Base-by-base conservation (phyloP, 2,329 filamentous ascomycete species). In the Penicillium sp. region DNA sequence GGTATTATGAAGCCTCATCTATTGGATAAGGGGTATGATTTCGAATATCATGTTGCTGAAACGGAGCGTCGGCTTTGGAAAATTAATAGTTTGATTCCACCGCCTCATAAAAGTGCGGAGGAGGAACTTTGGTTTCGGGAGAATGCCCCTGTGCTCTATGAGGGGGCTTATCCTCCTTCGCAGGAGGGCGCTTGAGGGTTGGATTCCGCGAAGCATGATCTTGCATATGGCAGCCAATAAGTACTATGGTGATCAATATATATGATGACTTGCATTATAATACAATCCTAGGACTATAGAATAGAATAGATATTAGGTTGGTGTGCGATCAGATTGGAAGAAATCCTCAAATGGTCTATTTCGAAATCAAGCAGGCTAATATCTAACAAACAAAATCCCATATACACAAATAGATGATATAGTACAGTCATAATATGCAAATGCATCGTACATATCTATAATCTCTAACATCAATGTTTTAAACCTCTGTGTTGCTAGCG, bases 401-500 rank as follows among this genome's bases (percentile, higher is more conserved):
- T 49, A 49, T 45, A 53, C 21, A 52, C 40, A 45, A 21, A 30
- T 32, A 7, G 20, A 43, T 39, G 42, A 43, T 29, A 42, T 21
- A 43, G 12, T 52, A 47, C 37, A 49, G 9, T 15, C 27, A 23
- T 34, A 8, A 37, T 17, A 45, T 40, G 33, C 30, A 45, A 27
- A 48, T 48, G 9, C 29, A 30, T 42, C 20, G n/a, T 23, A 45
- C 8, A 46, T 18, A 39, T 37, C 21, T 27, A 36, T n/a, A 24
- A 23, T 17, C 15, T 18, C 17, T 12, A 27, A n/a, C 26, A 32
- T 23, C 7, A 17, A 33, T 15, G 6, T 24, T 9, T 33, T 53
- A 58, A 21, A 54, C 51, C 17, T 36, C 46, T 4, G 64, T 56
- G 52, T 73, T 74, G 50, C 61, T 71, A 40, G 67, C 67, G 46